A percentile compares a stretch with the other conserved stretches of the same genome.
These are phyloP conservation scores for Linum tenue DNA, from an alignment of 345 rosid genomes.

Conservation along the genomic window DNA sequence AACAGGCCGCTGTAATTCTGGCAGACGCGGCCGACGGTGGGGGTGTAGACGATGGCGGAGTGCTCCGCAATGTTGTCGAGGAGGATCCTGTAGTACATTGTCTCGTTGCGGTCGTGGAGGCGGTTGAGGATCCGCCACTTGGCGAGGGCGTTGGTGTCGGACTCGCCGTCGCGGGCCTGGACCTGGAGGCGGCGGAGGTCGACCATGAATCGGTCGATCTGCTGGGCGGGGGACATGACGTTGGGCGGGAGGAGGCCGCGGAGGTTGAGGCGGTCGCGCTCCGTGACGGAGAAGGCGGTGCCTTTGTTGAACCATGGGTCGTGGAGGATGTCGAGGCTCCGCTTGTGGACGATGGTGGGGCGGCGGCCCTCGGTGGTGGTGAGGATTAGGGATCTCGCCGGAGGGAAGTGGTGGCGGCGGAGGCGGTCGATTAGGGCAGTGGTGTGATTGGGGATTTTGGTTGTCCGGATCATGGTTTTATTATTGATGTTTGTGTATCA, in stretches of 20 bases:
- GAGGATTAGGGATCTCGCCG: constrained; percentile 33
- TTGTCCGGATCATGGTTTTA: not conserved
- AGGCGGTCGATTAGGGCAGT: constrained; percentile 38
- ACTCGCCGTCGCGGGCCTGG: constrained; percentile 87
- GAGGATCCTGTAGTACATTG: constrained; percentile 88
- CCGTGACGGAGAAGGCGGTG: constrained; percentile 90
- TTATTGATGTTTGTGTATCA: no score
- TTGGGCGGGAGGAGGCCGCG: constrained; percentile 95
- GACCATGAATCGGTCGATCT: constrained; percentile 78
- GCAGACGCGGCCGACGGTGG: constrained; percentile 95
- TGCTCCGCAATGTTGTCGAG: constrained; percentile 82
- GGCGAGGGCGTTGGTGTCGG: constrained; percentile 82
- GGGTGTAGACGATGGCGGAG: constrained; percentile 92
- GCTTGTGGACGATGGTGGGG: constrained; percentile 86
- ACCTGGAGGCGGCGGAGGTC: constrained; percentile 86
- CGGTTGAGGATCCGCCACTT: constrained; percentile 96
- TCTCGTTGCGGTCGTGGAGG: constrained; percentile 90
- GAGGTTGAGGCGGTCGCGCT: constrained; percentile 87
- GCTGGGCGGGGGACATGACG: constrained; percentile 75
- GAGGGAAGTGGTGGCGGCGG: constrained; percentile 18
- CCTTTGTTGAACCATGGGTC: constrained; percentile 99
- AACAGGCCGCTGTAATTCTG: constrained; percentile 92
- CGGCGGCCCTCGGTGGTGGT: constrained; percentile 81
- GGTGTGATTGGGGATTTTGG: constrained; percentile 3
- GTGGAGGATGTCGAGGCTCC: constrained; percentile 90